A percentile compares a stretch with the other conserved stretches of the same genome.
Evolutionary conservation across 2,329 filamentous ascomycete species (phyloP).

Genomic region (Diaporthe vexans): DNA sequence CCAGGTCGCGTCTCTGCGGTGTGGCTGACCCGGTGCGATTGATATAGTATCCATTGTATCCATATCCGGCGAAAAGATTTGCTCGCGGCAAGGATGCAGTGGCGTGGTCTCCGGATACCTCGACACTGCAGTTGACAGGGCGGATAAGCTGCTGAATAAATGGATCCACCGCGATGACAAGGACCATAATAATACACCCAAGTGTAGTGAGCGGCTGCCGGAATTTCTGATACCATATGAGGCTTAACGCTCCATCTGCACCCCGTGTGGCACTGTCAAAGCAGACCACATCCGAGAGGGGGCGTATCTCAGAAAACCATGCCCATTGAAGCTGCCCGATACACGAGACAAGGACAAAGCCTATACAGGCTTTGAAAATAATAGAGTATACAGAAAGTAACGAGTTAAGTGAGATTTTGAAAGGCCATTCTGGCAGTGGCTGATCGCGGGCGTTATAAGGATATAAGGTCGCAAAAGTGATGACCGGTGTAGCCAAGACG

Average conservation of each 20-base stretch:
- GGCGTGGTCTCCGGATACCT: background rate
- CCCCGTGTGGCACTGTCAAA: background rate
- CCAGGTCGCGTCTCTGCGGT: background rate
- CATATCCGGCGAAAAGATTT: background rate
- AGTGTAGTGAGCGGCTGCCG: background rate
- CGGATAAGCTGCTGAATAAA: background rate
- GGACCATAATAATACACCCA: background rate
- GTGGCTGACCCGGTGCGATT: background rate
- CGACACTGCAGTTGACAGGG: background rate
- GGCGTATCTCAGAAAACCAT: conserved; percentile 5
- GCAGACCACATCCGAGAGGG: background rate
- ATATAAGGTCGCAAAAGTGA: background rate
- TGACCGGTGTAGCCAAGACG: background rate
- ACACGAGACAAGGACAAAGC: background rate
- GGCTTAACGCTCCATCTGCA: background rate
- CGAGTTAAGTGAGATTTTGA: background rate
- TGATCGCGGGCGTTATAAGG: background rate
- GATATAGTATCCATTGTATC: background rate
- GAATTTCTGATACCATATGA: background rate
- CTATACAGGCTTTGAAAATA: background rate
- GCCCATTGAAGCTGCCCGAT: background rate
- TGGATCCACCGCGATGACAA: background rate
- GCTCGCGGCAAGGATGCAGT: background rate
- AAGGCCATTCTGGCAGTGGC: background rate
- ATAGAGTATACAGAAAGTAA: background rate